Conservation (phyloP, 495 filamentous ascomycete genomes). For the Arthonia radiata region DNA sequence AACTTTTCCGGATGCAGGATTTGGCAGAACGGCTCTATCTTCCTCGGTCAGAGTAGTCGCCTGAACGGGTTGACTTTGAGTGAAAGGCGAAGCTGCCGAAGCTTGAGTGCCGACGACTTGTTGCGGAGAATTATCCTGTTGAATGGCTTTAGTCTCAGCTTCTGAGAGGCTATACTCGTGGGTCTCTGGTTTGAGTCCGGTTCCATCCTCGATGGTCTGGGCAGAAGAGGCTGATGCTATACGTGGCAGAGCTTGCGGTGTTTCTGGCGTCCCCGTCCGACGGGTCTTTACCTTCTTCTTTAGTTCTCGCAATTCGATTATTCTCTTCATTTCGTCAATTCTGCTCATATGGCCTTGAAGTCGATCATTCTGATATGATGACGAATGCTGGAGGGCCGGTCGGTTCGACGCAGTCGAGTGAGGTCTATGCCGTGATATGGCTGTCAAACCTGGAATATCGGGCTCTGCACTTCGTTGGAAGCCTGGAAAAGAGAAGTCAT, state of each 20-base stretch:
- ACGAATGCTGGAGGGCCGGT: too few relatives aligned
- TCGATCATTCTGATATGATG: neutral
- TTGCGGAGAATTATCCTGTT: neutral
- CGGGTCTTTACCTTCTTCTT: slow-evolving; percentile 29
- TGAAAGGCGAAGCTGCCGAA: too few relatives aligned
- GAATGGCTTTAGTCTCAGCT: slow-evolving; percentile 1
- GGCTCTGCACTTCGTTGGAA: too few relatives aligned
- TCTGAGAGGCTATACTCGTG: neutral
- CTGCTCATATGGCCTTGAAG: slow-evolving; percentile 15
- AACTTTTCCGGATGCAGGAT: slow-evolving; percentile 12
- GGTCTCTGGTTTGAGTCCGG: neutral
- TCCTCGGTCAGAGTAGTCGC: slow-evolving; percentile 9
- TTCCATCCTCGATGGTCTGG: slow-evolving; percentile 2
- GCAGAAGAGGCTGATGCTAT: slow-evolving; percentile 1
- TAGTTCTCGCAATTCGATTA: slow-evolving; percentile 54
- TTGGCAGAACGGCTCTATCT: slow-evolving; percentile 10
- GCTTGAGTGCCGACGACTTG: neutral
- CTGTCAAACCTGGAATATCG: too few relatives aligned
- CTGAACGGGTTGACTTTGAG: neutral
- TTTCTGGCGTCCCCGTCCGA: slow-evolving; percentile 4
- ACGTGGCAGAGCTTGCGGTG: slow-evolving; percentile 1
- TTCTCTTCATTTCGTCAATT: slow-evolving; percentile 49
- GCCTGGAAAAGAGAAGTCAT: too few relatives aligned
- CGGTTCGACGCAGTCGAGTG: too few relatives aligned
- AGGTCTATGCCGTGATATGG: too few relatives aligned